These are phyloP conservation scores for Melanogaster broomeanus DNA, from an alignment of 768 basidiomycete species.

Conservation along the genomic window DNA sequence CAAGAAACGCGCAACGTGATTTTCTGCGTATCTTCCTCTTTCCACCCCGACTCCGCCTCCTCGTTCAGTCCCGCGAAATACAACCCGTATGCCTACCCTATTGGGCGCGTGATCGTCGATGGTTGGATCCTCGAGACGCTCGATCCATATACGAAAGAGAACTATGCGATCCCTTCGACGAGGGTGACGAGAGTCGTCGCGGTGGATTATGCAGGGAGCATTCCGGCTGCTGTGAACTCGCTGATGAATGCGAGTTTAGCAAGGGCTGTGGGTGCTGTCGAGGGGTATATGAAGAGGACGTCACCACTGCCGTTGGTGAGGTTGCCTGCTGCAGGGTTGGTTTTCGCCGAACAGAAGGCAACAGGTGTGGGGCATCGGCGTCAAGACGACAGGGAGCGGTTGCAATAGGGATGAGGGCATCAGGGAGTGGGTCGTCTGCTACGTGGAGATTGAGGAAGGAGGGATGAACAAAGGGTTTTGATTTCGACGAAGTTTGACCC, in stretches of 20 bases:
- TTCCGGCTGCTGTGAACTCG: constrained; percentile 83
- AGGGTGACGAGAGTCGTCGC: constrained; percentile 82
- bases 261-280: constrained; percentile 69
- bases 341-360: constrained; percentile 52
- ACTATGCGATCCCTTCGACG: constrained; percentile 92
- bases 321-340: constrained; percentile 64
- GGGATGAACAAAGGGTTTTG: constrained; percentile 59
- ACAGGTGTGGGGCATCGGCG: constrained; percentile 11
- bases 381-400: constrained; percentile 23
- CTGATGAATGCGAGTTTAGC: constrained; percentile 82
- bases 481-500: constrained; percentile 56
- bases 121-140: constrained; percentile 97
- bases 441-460: constrained; percentile 61
- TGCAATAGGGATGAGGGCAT: constrained; percentile 23
- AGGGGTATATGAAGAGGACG: constrained; percentile 66
- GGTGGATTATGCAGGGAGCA: constrained; percentile 83
- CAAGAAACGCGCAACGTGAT: constrained; percentile 60
- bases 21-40: constrained; percentile 83
- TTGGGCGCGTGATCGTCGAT: constrained; percentile 84
- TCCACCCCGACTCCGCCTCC: constrained; percentile 61
- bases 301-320: constrained; percentile 69
- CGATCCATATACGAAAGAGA: constrained; percentile 92
- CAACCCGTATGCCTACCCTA: constrained; percentile 72
- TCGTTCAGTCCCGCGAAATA: constrained; percentile 65
- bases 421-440: constrained; percentile 22